These are phyloP conservation scores for Plantago elongata DNA, from an alignment of 257 asterid genomes.

Conservation along the genomic window DNA sequence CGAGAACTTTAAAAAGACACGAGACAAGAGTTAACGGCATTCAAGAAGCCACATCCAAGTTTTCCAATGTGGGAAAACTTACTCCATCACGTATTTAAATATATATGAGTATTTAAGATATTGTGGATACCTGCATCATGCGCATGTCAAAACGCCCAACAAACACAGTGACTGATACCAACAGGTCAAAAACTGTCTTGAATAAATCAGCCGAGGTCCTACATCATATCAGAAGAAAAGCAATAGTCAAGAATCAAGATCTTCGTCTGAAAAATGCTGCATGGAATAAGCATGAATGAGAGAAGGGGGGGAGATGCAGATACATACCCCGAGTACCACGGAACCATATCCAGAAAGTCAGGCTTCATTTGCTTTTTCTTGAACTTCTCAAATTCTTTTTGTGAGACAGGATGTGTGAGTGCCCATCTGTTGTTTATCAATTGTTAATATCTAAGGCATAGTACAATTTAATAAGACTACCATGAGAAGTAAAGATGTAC, in stretches of 20 bases:
- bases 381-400: constrained; percentile 73
- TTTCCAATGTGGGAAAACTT: too few relatives aligned
- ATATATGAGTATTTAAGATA: neutral
- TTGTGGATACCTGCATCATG: constrained; percentile 81
- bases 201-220: constrained; percentile 98
- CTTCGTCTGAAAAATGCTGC: constrained; percentile 5
- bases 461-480: constrained; percentile 6
- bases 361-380: constrained; percentile 93
- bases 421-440: constrained; percentile 72
- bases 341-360: constrained; percentile 95
- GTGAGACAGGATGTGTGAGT: constrained; percentile 88
- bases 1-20: neutral
- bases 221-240: constrained; percentile 28
- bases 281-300: neutral
- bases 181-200: constrained; percentile 93
- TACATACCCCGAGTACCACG: constrained; percentile 96
- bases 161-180: constrained; percentile 93
- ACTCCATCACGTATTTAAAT: neutral
- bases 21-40: neutral
- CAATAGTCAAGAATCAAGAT: constrained; percentile 15
- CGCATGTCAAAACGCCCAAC: constrained; percentile 99
- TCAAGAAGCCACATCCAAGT: too few relatives aligned
- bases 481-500: neutral
- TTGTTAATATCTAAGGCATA: constrained; percentile 3
- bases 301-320: constrained; percentile 1